Percentiles rank a stretch among this genome's conserved stretches.
Evolutionary conservation across 1,139 yeast genomes (phyloP).

Genomic region (Magnusiomyces tetraspermus): DNA sequence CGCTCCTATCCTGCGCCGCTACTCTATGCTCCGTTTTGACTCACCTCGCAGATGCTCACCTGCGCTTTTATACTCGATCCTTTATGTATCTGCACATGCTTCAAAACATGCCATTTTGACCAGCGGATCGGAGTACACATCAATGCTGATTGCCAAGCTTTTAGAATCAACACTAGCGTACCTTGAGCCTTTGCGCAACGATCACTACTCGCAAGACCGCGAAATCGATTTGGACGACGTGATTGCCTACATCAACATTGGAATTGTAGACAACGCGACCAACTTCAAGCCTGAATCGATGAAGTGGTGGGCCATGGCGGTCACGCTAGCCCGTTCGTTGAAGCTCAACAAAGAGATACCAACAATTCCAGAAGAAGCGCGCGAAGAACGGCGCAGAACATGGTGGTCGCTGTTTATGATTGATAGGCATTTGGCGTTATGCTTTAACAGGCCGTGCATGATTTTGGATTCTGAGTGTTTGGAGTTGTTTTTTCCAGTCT

Average conservation of each 20-base stretch:
- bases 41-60: constrained; percentile 29
- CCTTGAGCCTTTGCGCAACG: constrained; percentile 22
- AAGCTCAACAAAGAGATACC: constrained; percentile 29
- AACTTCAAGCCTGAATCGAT: constrained; percentile 35
- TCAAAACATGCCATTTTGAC: constrained; percentile 34
- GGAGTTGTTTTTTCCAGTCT: constrained; percentile 31
- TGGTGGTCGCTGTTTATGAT: constrained; percentile 38
- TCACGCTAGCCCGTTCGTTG: constrained; percentile 31
- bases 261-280: constrained; percentile 35
- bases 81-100: constrained; percentile 34
- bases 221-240: constrained; percentile 33
- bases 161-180: constrained; percentile 26
- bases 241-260: constrained; percentile 33
- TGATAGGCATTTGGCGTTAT: constrained; percentile 36
- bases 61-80: constrained; percentile 30
- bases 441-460: constrained; percentile 32
- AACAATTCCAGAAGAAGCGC: constrained; percentile 27
- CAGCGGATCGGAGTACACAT: constrained; percentile 26
- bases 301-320: constrained; percentile 36
- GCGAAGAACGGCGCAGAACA: constrained; percentile 36
- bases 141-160: constrained; percentile 24
- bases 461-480: constrained; percentile 32
- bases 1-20: constrained; percentile 20
- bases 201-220: constrained; percentile 18
- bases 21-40: constrained; percentile 17